Base-by-base conservation (phyloP, 352 stramenopile species). In the Thalassiosira livingstoniorum region DNA sequence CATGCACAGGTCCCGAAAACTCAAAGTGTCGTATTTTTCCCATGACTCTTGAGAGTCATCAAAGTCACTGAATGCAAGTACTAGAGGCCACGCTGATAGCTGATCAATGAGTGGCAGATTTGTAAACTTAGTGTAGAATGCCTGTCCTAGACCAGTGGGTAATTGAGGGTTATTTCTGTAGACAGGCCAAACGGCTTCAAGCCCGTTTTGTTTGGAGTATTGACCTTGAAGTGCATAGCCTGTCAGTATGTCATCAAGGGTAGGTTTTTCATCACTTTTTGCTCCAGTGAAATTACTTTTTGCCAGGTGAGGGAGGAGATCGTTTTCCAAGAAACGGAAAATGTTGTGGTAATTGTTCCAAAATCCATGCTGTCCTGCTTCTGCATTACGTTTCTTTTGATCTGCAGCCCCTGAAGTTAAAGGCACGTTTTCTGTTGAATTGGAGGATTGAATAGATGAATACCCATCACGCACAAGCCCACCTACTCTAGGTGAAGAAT, bases 291-390 rank as follows among this genome's bases (percentile, higher is more conserved):
- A n/a, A 5, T 51, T 51, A 15, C 11, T 29, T 27, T 58, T 7
- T n/a, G 47, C n/a, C 10, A 51, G 10, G 42, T 10, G 18, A 58
- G 47, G 47, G 11, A 58, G n/a, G 27, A 69, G 43, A 18, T 54
- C 10, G 29, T 90, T 55, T 15, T 93, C 72, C 10, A 93, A 54
- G 5, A 93, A 75, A 34, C 13, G 13, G 60, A 88, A 93, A 27
- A 93, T 93, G 58, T 93, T 93, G 57, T 77, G 42, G 63, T 93
- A 93, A 58, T 93, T 87, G 60, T 93, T 77, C 89, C 89, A 93
- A 67, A 93, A 93, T 5, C 89, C 89, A 71, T 93, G 89, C 72
- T 93, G 89, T 34, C 89, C 89, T 1, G 89, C 89, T 70, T 93
- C 89, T 4, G 82, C 86, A 11, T 47, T 34, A 29, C 35, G 7